Base-by-base conservation (phyloP, 2,329 filamentous ascomycete species). In the Lachnum nothofagi region DNA sequence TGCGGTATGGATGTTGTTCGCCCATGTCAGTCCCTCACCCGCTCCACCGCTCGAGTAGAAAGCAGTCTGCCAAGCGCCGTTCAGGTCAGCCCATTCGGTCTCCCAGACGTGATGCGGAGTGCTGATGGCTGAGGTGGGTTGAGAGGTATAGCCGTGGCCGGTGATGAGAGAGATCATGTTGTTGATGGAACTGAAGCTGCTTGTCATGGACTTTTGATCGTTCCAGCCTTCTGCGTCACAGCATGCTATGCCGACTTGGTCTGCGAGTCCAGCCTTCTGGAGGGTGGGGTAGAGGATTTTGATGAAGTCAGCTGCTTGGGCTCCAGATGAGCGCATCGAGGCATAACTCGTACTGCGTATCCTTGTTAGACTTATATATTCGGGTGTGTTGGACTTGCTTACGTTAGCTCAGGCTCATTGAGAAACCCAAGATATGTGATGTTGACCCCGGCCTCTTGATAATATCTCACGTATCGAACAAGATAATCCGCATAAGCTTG, bases 21-120 rank as follows among this genome's bases (percentile, higher is more conserved):
- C 76, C 76, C 75, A 79, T 3, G 76, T 78, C 51, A 74, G 67
- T 6, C 76, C 77, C 51, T 79, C 77, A 42, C 70, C 70, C 0
- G 65, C 60, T 5, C 68, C 71, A 37, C 75, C 73, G 49, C 58
- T 65, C 0, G 56, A 47, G 60, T 74, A 77, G 73, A 73, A 79
- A 3, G 67, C 63, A 3, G 71, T 70, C 5, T 62, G 66, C 63
- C 68, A 73, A 7, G 57, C 60, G 54, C 76, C 71, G 0, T 66
- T 67, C 40, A 67, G 69, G 7, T 41, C 44, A 9, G 14, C 19
- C 25, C 25, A 27, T 58, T 79, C 77, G 3, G 75, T 75, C 54
- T 76, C 66, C 77, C 76, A 79, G 42, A 72, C 70, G 23, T 68
- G 66, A 44, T 66, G 59, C 16, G 57, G 63, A 1, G 71, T 73